These are phyloP conservation scores for Antitrichia curtipendula DNA, from an alignment of 225 moss, liverwort and hornwort genomes.

Conservation along the genomic window DNA sequence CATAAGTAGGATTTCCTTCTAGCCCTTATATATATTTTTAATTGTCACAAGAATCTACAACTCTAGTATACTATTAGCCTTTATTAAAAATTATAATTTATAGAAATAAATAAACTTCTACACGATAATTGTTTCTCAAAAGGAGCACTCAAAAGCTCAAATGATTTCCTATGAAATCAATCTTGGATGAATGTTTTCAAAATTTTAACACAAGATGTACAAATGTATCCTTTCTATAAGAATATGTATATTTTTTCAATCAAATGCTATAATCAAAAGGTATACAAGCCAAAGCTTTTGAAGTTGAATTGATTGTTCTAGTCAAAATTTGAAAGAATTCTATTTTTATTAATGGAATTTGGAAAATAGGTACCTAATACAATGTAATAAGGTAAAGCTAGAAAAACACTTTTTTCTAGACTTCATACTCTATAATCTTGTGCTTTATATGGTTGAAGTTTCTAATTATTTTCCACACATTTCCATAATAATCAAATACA, in stretches of 20 bases:
- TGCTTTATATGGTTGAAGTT: background rate
- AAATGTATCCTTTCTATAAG: background rate
- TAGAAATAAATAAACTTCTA: background rate
- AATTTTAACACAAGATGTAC: accelerated
- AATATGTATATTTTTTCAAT: background rate
- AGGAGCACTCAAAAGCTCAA: accelerated
- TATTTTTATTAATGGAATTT: background rate
- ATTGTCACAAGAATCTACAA: background rate
- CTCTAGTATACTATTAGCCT: accelerated
- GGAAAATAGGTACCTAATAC: background rate
- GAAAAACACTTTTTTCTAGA: background rate
- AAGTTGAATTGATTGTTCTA: accelerated
- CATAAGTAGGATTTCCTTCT: background rate
- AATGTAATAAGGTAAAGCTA: too few species aligned
- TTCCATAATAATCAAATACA: background rate
- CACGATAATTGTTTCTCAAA: background rate
- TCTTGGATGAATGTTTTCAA: background rate
- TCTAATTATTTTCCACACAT: background rate
- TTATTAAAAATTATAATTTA: background rate
- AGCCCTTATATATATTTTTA: background rate
- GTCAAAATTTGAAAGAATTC: background rate
- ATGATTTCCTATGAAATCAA: background rate
- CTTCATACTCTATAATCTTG: background rate
- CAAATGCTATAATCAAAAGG: background rate
- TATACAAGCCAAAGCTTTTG: background rate